These are phyloP conservation scores for Hypholoma sublateritium DNA, from an alignment of 768 basidiomycete species.

Conservation along the genomic window DNA sequence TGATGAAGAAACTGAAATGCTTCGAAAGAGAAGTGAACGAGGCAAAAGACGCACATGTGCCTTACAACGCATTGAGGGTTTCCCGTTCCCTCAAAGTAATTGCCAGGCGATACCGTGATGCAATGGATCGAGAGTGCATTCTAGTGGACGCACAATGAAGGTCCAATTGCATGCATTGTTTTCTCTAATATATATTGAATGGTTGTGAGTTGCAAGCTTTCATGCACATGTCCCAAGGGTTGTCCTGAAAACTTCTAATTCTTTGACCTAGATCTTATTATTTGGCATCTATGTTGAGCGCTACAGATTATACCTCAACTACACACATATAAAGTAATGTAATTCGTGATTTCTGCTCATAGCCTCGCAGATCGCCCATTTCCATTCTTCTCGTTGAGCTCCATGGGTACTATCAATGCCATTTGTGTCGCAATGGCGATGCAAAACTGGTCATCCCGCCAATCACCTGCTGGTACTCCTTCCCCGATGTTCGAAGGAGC, in stretches of 20 bases:
- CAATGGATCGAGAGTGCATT: not conserved
- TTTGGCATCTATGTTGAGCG: no score
- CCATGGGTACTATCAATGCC: slow-evolving; percentile 47
- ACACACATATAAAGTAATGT: no score
- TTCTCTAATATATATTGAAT: no score
- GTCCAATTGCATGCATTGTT: no score
- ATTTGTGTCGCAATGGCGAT: slow-evolving; percentile 63
- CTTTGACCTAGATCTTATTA: no score
- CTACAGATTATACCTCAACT: no score
- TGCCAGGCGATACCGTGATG: not conserved
- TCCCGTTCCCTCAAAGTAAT: slow-evolving; percentile 8
- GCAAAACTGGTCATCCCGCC: slow-evolving; percentile 67
- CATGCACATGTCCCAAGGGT: no score
- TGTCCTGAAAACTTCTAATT: no score
- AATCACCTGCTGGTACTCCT: slow-evolving; percentile 39
- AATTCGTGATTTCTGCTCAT: not conserved
- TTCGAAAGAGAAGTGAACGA: slow-evolving; percentile 43
- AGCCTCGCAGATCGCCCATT: slow-evolving; percentile 9
- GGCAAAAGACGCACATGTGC: slow-evolving; percentile 16
- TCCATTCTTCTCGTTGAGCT: slow-evolving; percentile 34
- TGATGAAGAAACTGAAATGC: slow-evolving; percentile 94
- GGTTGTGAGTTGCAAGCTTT: no score
- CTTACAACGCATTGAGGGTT: slow-evolving; percentile 19
- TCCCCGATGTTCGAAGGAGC: slow-evolving; percentile 57
- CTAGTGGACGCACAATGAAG: not conserved